Percentiles rank a stretch among this genome's conserved stretches.
phyloP scores from a whole-genome alignment of 306 rosid species.

The Trifolium repens region DNA sequence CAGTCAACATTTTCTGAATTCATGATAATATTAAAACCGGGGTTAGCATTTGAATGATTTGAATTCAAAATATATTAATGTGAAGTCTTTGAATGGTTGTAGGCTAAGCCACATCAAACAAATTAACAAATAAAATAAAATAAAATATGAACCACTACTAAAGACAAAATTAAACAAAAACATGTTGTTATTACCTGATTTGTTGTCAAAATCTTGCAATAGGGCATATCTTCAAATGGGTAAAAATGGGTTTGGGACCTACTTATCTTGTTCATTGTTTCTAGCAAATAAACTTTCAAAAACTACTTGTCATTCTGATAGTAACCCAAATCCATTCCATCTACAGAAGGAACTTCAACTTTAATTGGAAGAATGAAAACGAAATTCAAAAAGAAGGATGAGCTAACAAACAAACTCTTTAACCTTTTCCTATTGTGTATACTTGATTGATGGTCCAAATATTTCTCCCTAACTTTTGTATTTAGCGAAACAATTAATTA shows the following conservation, averaged over 20 bases:
- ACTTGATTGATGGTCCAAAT: background rate
- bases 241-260: conserved; percentile 44
- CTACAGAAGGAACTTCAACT: conserved; percentile 30
- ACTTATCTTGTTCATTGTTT: conserved; percentile 42
- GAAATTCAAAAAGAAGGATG: background rate
- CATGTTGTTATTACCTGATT: conserved; percentile 28
- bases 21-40: no score
- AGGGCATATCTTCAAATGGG: conserved; percentile 28
- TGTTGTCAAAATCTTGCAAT: conserved; percentile 22
- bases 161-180: conserved; percentile 40
- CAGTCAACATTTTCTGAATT: no score
- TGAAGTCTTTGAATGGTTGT: no score
- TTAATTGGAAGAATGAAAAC: conserved; percentile 25
- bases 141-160: conserved; percentile 23
- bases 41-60: no score
- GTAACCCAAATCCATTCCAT: conserved; percentile 11
- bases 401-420: conserved; percentile 1
- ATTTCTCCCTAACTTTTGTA: background rate
- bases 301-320: conserved; percentile 30
- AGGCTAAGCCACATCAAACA: no score
- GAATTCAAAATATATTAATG: no score
- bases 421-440: background rate
- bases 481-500: background rate
- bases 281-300: conserved; percentile 34
- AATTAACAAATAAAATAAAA: background rate